A percentile compares a stretch with the other conserved stretches of the same genome.
Evolutionary conservation across 2,329 filamentous ascomycete genomes (phyloP).

Genomic region (Chaetomium globosum): DNA sequence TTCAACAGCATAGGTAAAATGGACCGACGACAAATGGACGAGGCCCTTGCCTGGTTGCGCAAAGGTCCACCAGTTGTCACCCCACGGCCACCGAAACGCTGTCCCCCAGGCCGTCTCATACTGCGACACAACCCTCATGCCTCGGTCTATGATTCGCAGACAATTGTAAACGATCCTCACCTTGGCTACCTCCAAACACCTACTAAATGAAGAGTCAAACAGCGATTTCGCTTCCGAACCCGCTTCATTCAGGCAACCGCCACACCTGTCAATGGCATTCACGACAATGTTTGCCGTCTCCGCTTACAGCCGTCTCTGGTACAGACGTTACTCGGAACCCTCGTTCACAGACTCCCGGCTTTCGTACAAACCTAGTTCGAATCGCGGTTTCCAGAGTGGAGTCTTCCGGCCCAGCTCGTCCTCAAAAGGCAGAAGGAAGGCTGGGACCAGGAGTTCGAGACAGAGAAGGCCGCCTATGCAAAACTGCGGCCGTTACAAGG

Average conservation of each 20-base stretch:
- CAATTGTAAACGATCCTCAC: neutral
- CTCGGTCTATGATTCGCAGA: too few species aligned
- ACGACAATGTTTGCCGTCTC: slow-evolving; percentile 13
- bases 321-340: neutral
- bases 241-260: slow-evolving; percentile 8
- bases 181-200: neutral
- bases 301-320: neutral
- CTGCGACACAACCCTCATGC: neutral
- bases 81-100: neutral
- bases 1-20: neutral
- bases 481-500: slow-evolving; percentile 12
- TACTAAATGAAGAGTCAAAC: neutral
- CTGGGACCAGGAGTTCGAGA: slow-evolving; percentile 23
- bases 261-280: neutral
- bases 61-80: neutral
- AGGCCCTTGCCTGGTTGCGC: neutral
- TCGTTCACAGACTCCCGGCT: neutral
- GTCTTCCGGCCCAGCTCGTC: neutral
- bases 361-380: neutral
- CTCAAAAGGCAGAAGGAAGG: slow-evolving; percentile 15
- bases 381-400: slow-evolving; percentile 12
- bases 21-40: neutral
- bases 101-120: neutral
- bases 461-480: slow-evolving; percentile 6
- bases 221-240: slow-evolving; percentile 12